Evolutionary conservation across 2,329 filamentous ascomycete species (phyloP), one percentile per base, ranked within the genome.

Genomic region (Fusarium denticulatum): DNA sequence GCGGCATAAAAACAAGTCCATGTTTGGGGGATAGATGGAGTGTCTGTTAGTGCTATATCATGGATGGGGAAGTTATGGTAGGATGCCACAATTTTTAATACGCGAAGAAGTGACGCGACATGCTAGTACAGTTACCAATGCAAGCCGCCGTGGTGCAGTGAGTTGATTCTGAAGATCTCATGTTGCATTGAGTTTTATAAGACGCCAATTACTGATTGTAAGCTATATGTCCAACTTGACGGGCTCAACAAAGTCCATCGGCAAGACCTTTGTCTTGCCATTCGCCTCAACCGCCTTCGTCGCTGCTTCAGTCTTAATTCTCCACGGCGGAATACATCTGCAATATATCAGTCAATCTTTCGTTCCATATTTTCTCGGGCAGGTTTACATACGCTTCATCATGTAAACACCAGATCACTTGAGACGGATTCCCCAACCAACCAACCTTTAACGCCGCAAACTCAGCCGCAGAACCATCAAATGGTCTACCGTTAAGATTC

Each of bases 301-400:
- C 9, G 58, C 49, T 3, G 49, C 58, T 16, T 32, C 37, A 30
- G 37, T 61, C 6, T 57, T 24, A 1, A 57, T 57, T 6, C 20
- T 57, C 59, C 49, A 57, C 2, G 59, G 49, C 2, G 59, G 59
- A 3, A 61, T 56, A 1, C 37, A 61, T 26, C 46, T 60, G 22
- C 0, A 2, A 16, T 3, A 2, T 1, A 1, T 39, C 2, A 39
- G 40, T 59, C 2, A 45, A 7, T 26, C 4, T 5, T 34, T 1
- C 6, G 14, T 11, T 28, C 20, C 13, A 15, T 5, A 0, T 7
- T 46, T 15, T 4, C 18, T 28, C 9, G 0, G 9, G 20, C 13
- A 22, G 3, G 13, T 4, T 8, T 42, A 42, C 56, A 0, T n/a
- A 64, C 61, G 61, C 37, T 43, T 64, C 61, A 11, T 64, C 43